Conservation (phyloP, 139 green algal genomes). For the Chlamydomonas sp. region DNA sequence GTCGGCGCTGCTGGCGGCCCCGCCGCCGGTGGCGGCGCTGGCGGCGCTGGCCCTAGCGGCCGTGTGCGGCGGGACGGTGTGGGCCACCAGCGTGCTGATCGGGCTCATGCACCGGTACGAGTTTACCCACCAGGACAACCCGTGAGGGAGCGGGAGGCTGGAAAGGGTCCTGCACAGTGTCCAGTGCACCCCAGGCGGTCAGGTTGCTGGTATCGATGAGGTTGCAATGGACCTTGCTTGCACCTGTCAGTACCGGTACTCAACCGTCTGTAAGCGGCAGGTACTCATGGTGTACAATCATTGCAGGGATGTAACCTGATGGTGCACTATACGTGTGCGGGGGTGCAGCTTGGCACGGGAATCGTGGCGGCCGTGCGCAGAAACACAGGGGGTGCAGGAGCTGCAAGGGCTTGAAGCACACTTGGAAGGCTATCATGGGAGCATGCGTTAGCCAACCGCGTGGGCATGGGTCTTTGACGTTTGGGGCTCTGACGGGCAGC, state of each 20-base stretch:
- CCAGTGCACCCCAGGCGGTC: background rate
- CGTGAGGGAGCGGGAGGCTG: background rate
- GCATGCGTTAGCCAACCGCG: too few relatives aligned
- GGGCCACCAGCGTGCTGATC: background rate
- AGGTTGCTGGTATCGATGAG: background rate
- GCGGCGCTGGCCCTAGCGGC: background rate
- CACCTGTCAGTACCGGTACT: background rate
- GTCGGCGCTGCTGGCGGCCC: background rate
- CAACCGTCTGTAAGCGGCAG: background rate
- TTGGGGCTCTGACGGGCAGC: too few relatives aligned
- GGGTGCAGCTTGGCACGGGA: too few relatives aligned
- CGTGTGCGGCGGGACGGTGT: background rate
- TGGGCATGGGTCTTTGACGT: too few relatives aligned
- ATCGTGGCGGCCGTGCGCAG: too few relatives aligned
- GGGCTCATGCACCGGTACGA: conserved; percentile 19
- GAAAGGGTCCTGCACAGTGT: background rate
- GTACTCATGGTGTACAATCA: background rate
- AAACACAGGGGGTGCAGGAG: too few relatives aligned
- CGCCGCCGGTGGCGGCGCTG: background rate
- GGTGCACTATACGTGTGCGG: too few relatives aligned
- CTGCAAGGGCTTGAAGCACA: too few relatives aligned
- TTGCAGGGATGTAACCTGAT: too few relatives aligned
- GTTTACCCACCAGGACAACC: conserved; percentile 12
- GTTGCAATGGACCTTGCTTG: background rate
- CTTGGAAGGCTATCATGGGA: too few relatives aligned